A percentile compares a stretch with the other conserved stretches of the same genome.
Evolutionary conservation across 352 stramenopile genomes (phyloP).

Genomic region (Phytophthora boehmeriae): DNA sequence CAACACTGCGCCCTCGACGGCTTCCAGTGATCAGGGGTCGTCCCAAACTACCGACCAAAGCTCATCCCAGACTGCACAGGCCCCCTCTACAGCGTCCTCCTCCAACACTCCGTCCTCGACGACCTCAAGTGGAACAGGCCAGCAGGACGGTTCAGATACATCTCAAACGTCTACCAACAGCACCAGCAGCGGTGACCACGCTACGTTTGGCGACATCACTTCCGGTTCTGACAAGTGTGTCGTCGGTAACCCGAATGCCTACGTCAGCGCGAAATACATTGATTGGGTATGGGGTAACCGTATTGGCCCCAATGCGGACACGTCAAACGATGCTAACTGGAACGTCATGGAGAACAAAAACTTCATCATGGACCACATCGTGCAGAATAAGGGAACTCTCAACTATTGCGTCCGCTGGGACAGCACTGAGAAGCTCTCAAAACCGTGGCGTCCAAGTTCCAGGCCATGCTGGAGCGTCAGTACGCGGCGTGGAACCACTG

Average conservation of each 20-base stretch:
- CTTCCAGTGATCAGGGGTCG: too few species aligned
- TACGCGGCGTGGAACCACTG: slow-evolving; percentile 39
- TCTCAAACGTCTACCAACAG: not conserved
- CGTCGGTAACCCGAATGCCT: not conserved
- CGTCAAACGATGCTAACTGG: not conserved
- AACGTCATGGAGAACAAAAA: slow-evolving; percentile 2
- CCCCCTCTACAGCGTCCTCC: slow-evolving; percentile 7
- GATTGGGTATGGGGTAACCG: slow-evolving; percentile 1
- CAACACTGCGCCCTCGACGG: too few species aligned
- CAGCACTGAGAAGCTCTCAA: slow-evolving; percentile 26
- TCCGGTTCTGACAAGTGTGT: not conserved
- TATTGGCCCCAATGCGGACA: not conserved
- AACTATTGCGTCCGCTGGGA: slow-evolving; percentile 43
- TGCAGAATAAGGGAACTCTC: slow-evolving; percentile 32
- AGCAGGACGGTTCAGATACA: too few species aligned
- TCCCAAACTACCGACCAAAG: too few species aligned
- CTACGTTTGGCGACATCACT: not conserved
- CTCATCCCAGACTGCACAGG: too few species aligned
- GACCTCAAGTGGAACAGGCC: not conserved
- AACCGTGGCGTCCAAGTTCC: slow-evolving; percentile 31
- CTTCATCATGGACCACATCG: slow-evolving; percentile 36
- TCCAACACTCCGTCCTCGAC: not conserved
- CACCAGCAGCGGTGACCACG: slow-evolving; percentile 3
- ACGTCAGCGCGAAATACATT: not conserved
- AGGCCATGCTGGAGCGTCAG: slow-evolving; percentile 27